These are phyloP conservation scores for Truncatella angustata DNA, from an alignment of 2,329 filamentous ascomycete genomes.

Conservation along the genomic window DNA sequence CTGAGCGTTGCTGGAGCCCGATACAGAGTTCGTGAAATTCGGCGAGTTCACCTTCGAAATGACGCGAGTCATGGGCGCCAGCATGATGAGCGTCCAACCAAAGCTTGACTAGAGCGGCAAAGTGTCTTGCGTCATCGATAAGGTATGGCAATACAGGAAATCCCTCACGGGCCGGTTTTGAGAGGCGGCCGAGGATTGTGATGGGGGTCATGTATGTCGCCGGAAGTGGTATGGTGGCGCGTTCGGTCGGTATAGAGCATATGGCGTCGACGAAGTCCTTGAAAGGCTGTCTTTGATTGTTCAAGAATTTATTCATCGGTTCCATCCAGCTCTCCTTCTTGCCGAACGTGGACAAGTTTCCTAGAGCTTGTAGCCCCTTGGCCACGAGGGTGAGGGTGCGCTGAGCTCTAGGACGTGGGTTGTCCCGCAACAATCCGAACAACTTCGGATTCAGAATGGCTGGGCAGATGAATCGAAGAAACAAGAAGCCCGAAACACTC, in stretches of 20 bases:
- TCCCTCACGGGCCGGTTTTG: slow-evolving; percentile 79
- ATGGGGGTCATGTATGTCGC: slow-evolving; percentile 91
- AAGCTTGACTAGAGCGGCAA: slow-evolving; percentile 77
- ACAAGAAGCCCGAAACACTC: slow-evolving; percentile 91
- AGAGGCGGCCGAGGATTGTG: slow-evolving; percentile 81
- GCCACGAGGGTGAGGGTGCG: slow-evolving; percentile 88
- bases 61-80: slow-evolving; percentile 29
- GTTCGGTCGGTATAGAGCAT: slow-evolving; percentile 76
- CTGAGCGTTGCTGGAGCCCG: slow-evolving; percentile 48
- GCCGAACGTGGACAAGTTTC: slow-evolving; percentile 87
- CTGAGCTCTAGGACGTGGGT: slow-evolving; percentile 78
- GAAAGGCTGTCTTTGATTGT: slow-evolving; percentile 72
- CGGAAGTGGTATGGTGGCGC: slow-evolving; percentile 62
- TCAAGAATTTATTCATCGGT: slow-evolving; percentile 90
- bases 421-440: slow-evolving; percentile 80
- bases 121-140: slow-evolving; percentile 83
- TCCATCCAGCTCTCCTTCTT: slow-evolving; percentile 99
- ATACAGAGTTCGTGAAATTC: slow-evolving; percentile 52
- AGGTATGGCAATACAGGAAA: slow-evolving; percentile 92
- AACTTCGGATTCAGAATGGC: slow-evolving; percentile 95
- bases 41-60: slow-evolving; percentile 51
- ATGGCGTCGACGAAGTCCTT: slow-evolving; percentile 85
- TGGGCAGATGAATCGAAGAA: slow-evolving; percentile 92
- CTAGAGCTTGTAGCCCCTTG: slow-evolving; percentile 86
- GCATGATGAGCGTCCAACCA: slow-evolving; percentile 62